A percentile compares a stretch with the other conserved stretches of the same genome.
phyloP scores from a whole-genome alignment of 345 rosid genomes.

The Lepidium sativum region DNA sequence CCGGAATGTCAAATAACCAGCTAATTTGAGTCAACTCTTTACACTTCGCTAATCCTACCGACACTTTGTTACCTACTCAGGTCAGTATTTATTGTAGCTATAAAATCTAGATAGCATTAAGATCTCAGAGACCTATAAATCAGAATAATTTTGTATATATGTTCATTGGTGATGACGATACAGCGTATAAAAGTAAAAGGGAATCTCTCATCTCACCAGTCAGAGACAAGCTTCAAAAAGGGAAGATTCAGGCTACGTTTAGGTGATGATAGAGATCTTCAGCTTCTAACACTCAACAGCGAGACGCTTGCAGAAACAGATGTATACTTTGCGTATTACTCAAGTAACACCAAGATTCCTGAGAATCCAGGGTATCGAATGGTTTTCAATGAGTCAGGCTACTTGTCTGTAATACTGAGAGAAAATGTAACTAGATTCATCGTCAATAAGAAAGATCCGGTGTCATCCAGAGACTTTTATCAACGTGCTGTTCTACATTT shows the following conservation, averaged over 20 bases:
- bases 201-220: not conserved
- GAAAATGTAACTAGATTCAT: conserved; percentile 26
- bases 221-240: not conserved
- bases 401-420: conserved; percentile 24
- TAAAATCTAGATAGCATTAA: no score
- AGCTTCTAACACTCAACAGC: conserved; percentile 11
- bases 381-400: conserved; percentile 39
- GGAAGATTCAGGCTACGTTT: conserved; percentile 7
- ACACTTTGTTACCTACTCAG: conserved; percentile 47
- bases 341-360: not conserved
- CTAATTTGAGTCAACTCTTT: no score
- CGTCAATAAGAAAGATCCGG: not conserved
- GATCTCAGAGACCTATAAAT: no score
- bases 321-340: conserved; percentile 25
- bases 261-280: not conserved
- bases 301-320: conserved; percentile 15
- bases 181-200: conserved; percentile 2
- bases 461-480: conserved; percentile 18
- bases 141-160: no score
- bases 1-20: no score
- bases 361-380: conserved; percentile 19
- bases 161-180: not conserved
- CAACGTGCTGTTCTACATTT: conserved; percentile 42
- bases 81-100: not conserved
- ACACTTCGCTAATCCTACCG: conserved; percentile 45